Evolutionary conservation across 805 yeast species (phyloP).

Genomic region (Saccharomycopsis babjevae): DNA sequence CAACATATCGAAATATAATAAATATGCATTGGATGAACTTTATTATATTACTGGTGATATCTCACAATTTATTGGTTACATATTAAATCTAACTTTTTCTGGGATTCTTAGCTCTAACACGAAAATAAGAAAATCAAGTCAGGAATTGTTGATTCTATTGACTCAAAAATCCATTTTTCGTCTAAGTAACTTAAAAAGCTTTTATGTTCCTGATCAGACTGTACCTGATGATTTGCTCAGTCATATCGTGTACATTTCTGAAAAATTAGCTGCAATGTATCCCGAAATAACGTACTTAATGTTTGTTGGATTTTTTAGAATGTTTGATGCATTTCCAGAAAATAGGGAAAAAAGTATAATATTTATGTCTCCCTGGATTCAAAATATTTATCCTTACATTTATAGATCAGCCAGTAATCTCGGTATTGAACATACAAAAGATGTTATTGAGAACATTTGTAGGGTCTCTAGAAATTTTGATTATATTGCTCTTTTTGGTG

Average conservation of each 20-base stretch:
- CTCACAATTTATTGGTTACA: slow-evolving; percentile 6
- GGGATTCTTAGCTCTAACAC: slow-evolving; percentile 19
- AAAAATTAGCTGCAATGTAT: slow-evolving; percentile 33
- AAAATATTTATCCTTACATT: slow-evolving; percentile 38
- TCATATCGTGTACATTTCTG: slow-evolving; percentile 39
- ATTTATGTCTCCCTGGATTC: slow-evolving; percentile 46
- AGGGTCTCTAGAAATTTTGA: slow-evolving; percentile 32
- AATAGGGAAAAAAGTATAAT: slow-evolving; percentile 21
- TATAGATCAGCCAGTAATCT: slow-evolving; percentile 23
- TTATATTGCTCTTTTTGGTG: slow-evolving; percentile 33
- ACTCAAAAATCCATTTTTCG: background rate
- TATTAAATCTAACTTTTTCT: slow-evolving; percentile 6
- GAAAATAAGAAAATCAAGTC: slow-evolving; percentile 22
- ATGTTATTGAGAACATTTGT: slow-evolving; percentile 39
- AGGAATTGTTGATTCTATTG: background rate
- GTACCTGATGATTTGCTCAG: slow-evolving; percentile 46
- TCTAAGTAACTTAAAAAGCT: background rate
- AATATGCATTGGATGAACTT: background rate
- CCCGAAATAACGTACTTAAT: slow-evolving; percentile 45
- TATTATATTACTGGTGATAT: background rate
- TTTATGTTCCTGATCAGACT: slow-evolving; percentile 23
- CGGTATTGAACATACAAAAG: slow-evolving; percentile 40
- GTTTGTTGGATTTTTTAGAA: slow-evolving; percentile 32
- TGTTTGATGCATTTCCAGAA: background rate
- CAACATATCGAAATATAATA: background rate